Base-by-base conservation (phyloP, 73 alveolate genomes). In the Paramecium biaurelia region DNA sequence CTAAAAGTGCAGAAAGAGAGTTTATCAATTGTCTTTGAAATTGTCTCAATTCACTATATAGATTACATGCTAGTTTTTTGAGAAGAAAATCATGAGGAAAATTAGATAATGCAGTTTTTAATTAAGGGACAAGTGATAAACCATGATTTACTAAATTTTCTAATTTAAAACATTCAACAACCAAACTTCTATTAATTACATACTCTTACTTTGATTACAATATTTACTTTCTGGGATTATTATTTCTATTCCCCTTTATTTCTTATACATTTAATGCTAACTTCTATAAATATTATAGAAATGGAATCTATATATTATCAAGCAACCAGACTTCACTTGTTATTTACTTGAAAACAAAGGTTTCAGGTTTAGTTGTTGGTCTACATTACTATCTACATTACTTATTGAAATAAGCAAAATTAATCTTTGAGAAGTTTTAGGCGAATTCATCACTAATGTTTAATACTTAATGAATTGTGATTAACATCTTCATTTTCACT, bases 61-160 rank as follows among this genome's bases (percentile, higher is more conserved):
- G 87, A 74, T 38, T 74, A 11, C 67, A 74, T 0, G 87, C 87
- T 32, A 74, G n/a, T 74, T 43, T 32, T 20, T 74, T 74, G 2
- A 74, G 87, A 35, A 74, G 87, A 43, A 74, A 74, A n/a, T 74
- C 87, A 74, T 74, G 87, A 37, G 87, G 87, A 15, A 74, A 74
- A 35, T 74, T 74, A 74, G 57, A 30, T 20, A 74, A 38, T 0
- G 68, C 87, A 30, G 87, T 74, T 21, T 74, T 74, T 11, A 74
- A 18, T 74, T 74, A 21, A 32, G 87, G 87, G 2, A 74, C 59
- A 10, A 74, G 9, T 4, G 87, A 74, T 14, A 74, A 35, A 11
- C 87, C 87, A 9, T 74, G 87, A 18, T 74, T 74, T 0, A 74
- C 87, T 14, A 74, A 18, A 74, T 74, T 74, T 23, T 74, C 87